A percentile compares a stretch with the other conserved stretches of the same genome.
Evolutionary conservation across 495 filamentous ascomycete species (phyloP).

Genomic region (Podospora tetraspora): DNA sequence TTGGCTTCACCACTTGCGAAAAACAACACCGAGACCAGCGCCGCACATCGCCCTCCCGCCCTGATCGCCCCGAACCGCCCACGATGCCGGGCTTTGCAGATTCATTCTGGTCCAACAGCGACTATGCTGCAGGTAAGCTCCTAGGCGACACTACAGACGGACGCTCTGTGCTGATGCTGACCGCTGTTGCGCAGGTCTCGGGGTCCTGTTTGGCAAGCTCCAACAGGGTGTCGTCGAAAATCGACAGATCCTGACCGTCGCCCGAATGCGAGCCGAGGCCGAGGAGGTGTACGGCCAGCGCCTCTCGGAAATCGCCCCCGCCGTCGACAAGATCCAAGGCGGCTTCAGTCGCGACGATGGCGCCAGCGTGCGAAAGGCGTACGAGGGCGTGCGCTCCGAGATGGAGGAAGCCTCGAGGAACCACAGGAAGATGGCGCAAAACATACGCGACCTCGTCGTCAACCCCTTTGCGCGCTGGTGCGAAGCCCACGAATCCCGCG

Average conservation of each 20-base stretch:
- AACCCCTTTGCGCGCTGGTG: conserved; percentile 92
- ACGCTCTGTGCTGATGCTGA: conserved; percentile 14
- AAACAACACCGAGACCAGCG: neutral
- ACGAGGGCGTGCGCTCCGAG: conserved; percentile 88
- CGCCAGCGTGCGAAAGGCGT: conserved; percentile 93
- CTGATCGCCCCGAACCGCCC: conserved; percentile 9
- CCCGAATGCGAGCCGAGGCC: conserved; percentile 90
- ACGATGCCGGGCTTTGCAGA: conserved; percentile 83
- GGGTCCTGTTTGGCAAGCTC: conserved; percentile 93
- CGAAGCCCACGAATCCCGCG: conserved; percentile 83
- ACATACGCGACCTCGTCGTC: conserved; percentile 92
- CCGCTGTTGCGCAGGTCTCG: conserved; percentile 56
- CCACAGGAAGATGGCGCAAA: conserved; percentile 91
- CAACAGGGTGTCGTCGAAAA: conserved; percentile 95
- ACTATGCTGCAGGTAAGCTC: conserved; percentile 77
- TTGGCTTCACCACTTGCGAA: neutral
- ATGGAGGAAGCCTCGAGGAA: conserved; percentile 89
- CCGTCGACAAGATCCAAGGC: conserved; percentile 72
- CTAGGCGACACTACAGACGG: conserved; percentile 3
- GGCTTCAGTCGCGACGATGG: conserved; percentile 93
- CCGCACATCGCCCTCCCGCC: neutral
- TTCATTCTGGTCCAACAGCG: conserved; percentile 83
- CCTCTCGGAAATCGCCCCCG: conserved; percentile 76
- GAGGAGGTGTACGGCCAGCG: conserved; percentile 83
- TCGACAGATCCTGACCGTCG: conserved; percentile 84